These are phyloP conservation scores for Panus rudis DNA, from an alignment of 768 basidiomycete genomes.

Conservation along the genomic window DNA sequence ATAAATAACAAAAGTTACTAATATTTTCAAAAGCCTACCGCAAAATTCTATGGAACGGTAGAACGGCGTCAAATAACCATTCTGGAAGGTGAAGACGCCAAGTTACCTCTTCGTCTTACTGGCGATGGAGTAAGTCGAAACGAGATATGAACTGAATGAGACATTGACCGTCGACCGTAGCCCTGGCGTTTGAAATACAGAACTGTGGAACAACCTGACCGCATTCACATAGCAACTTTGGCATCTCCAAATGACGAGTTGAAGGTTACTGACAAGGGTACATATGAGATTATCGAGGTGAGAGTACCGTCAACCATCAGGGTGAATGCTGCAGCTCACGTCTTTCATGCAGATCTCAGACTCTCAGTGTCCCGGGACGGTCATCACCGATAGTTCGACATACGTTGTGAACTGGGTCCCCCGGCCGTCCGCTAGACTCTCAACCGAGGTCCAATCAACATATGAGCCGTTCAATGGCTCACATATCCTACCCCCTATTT, in stretches of 20 bases:
- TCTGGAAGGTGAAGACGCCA: slow-evolving; percentile 65
- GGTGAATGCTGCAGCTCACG: not conserved
- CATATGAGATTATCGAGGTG: slow-evolving; percentile 66
- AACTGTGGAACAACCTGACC: slow-evolving; percentile 36
- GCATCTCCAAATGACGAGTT: slow-evolving; percentile 66
- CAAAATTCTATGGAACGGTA: slow-evolving; percentile 70
- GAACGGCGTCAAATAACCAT: slow-evolving; percentile 53
- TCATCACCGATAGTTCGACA: slow-evolving; percentile 50
- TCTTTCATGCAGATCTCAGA: slow-evolving; percentile 62
- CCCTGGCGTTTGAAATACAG: slow-evolving; percentile 86
- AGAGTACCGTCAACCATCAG: not conserved
- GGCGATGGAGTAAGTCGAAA: slow-evolving; percentile 71
- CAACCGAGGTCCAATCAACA: slow-evolving; percentile 45
- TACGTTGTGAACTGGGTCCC: slow-evolving; percentile 78
- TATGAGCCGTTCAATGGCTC: slow-evolving; percentile 66
- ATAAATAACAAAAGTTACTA: not conserved
- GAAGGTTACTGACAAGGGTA: slow-evolving; percentile 64
- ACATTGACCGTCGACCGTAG: slow-evolving; percentile 32
- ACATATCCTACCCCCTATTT: slow-evolving; percentile 68
- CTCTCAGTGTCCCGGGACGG: slow-evolving; percentile 75
- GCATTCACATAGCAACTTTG: slow-evolving; percentile 34
- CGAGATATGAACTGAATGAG: not conserved
- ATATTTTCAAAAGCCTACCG: slow-evolving; percentile 58
- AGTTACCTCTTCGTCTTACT: slow-evolving; percentile 77
- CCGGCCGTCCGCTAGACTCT: slow-evolving; percentile 66